These are phyloP conservation scores for Hypomyces rosellus DNA, from an alignment of 2,329 filamentous ascomycete species.

Conservation along the genomic window DNA sequence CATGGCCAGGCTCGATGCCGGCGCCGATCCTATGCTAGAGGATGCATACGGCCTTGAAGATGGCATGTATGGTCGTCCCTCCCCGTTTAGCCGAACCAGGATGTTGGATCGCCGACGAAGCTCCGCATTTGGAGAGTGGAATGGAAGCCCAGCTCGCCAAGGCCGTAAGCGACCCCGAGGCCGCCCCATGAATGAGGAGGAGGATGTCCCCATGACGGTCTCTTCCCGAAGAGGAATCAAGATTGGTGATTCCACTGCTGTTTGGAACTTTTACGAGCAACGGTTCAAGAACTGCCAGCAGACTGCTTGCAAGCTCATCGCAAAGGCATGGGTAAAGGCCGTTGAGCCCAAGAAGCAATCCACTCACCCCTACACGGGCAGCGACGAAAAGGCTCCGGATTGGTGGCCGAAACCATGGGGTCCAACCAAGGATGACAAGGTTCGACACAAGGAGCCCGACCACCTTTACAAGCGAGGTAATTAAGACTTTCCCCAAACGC, in stretches of 20 bases:
- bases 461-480: slow-evolving; percentile 63
- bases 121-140: slow-evolving; percentile 27
- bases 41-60: slow-evolving; percentile 25
- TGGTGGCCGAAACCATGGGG: slow-evolving; percentile 61
- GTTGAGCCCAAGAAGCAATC: slow-evolving; percentile 74
- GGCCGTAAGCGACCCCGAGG: slow-evolving; percentile 25
- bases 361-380: slow-evolving; percentile 64
- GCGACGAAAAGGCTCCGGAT: slow-evolving; percentile 53
- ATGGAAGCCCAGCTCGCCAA: slow-evolving; percentile 21
- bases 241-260: slow-evolving; percentile 47
- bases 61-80: slow-evolving; percentile 17
- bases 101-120: slow-evolving; percentile 26
- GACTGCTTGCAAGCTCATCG: slow-evolving; percentile 63
- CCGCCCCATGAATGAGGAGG: slow-evolving; percentile 36
- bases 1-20: slow-evolving; percentile 30
- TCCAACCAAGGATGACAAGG: slow-evolving; percentile 43
- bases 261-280: slow-evolving; percentile 55
- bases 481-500: slow-evolving; percentile 6
- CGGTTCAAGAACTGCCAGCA: slow-evolving; percentile 64
- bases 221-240: slow-evolving; percentile 39
- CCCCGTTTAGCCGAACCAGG: slow-evolving; percentile 21
- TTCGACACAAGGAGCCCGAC: slow-evolving; percentile 67
- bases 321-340: slow-evolving; percentile 69
- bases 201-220: slow-evolving; percentile 34
- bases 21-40: slow-evolving; percentile 27